These are phyloP conservation scores for Lichtheimia ramosa DNA, from an alignment of 371 early-diverging fungal genomes.

Conservation along the genomic window DNA sequence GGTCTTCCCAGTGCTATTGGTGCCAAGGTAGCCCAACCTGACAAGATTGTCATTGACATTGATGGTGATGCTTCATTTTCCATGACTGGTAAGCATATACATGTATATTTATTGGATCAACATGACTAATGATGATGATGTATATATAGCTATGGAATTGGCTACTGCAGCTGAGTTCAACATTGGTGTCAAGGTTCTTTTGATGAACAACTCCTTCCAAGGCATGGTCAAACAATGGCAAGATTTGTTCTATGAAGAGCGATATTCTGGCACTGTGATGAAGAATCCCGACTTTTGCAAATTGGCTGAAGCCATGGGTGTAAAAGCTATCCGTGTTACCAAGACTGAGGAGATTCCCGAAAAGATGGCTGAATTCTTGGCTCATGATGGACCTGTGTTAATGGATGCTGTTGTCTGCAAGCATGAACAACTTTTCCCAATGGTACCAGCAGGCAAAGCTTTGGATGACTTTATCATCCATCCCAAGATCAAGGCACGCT, in stretches of 20 bases:
- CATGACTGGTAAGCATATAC: constrained; percentile 66
- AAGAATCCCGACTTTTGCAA: constrained; percentile 98
- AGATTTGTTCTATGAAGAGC: constrained; percentile 94
- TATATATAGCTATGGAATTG: constrained; percentile 78
- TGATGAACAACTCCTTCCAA: constrained; percentile 98
- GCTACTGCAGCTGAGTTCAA: constrained; percentile 95
- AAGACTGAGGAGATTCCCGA: constrained; percentile 83
- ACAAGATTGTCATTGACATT: constrained; percentile 93
- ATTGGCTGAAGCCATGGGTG: constrained; percentile 92
- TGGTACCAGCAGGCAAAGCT: constrained; percentile 95
- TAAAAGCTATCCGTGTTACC: constrained; percentile 84
- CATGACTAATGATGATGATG: no score
- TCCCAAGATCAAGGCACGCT: constrained; percentile 35
- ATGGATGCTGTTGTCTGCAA: constrained; percentile 90
- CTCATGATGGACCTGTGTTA: constrained; percentile 84
- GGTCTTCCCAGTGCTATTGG: constrained; percentile 96
- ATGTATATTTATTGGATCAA: no score
- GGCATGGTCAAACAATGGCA: constrained; percentile 99
- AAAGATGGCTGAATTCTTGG: constrained; percentile 88
- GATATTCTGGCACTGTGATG: constrained; percentile 93
- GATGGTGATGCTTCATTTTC: constrained; percentile 97
- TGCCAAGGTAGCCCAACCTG: constrained; percentile 92
- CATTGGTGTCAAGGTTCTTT: constrained; percentile 93
- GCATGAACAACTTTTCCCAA: constrained; percentile 92
- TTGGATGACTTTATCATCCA: constrained; percentile 82